These are phyloP conservation scores for Tolypocladium ovalisporum DNA, from an alignment of 2,329 filamentous ascomycete species.

Conservation along the genomic window DNA sequence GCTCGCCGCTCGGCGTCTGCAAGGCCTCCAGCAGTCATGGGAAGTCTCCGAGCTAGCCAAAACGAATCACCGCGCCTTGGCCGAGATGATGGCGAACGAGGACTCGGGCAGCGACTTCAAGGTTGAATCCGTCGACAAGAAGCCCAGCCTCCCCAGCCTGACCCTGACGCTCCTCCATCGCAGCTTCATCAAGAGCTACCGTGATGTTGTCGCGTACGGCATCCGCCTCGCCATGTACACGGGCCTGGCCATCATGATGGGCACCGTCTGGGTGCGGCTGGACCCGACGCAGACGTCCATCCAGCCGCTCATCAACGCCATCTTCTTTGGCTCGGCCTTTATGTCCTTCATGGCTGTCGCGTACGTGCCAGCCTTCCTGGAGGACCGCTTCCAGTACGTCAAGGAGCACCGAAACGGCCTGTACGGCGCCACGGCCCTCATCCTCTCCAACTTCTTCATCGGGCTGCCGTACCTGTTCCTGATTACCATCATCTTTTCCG, in stretches of 20 bases:
- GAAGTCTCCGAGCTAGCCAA: slow-evolving; percentile 1
- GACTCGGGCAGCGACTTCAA: slow-evolving; percentile 9
- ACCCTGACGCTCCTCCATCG: slow-evolving; percentile 62
- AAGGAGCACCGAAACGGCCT: slow-evolving; percentile 73
- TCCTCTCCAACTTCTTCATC: slow-evolving; percentile 71
- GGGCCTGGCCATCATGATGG: slow-evolving; percentile 73
- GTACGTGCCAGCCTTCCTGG: slow-evolving; percentile 74
- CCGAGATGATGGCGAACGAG: not conserved
- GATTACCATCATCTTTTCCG: slow-evolving; percentile 64
- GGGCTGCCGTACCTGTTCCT: slow-evolving; percentile 73
- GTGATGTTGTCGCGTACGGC: slow-evolving; percentile 75
- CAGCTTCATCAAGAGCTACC: slow-evolving; percentile 72
- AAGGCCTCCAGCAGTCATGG: slow-evolving; percentile 16
- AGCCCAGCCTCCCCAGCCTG: slow-evolving; percentile 36
- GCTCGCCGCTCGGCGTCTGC: slow-evolving; percentile 25
- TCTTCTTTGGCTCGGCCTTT: slow-evolving; percentile 65
- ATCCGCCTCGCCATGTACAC: slow-evolving; percentile 73
- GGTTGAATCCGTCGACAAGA: slow-evolving; percentile 11
- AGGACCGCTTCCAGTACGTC: slow-evolving; percentile 41
- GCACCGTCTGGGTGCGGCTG: slow-evolving; percentile 74
- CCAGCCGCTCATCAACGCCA: slow-evolving; percentile 71
- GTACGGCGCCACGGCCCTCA: slow-evolving; percentile 62
- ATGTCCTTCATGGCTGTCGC: slow-evolving; percentile 78
- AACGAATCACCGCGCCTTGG: not conserved
- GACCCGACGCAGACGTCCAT: slow-evolving; percentile 59